Evolutionary conservation across 371 early-diverging fungal genomes (phyloP).

Genomic region (Mucor mucedo): DNA sequence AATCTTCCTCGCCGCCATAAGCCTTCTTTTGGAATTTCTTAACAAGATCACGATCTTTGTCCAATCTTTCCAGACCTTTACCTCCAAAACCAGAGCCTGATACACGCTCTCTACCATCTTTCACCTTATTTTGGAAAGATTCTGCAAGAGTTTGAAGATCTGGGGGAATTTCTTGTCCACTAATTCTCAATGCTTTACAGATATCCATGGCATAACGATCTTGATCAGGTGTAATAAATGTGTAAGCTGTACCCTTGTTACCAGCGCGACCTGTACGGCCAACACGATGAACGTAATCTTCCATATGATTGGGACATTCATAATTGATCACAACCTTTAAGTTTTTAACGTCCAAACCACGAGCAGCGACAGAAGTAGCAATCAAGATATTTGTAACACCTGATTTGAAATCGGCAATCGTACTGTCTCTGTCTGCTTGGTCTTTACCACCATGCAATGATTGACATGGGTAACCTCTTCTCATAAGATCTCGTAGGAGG

Average conservation of each 20-base stretch:
- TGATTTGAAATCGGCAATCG: slow-evolving; percentile 91
- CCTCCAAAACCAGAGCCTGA: slow-evolving; percentile 95
- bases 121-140: slow-evolving; percentile 86
- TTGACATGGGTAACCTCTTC: slow-evolving; percentile 90
- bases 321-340: slow-evolving; percentile 97
- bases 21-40: slow-evolving; percentile 91
- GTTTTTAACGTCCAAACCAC: slow-evolving; percentile 98
- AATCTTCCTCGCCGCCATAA: slow-evolving; percentile 76
- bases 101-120: slow-evolving; percentile 83
- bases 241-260: slow-evolving; percentile 95
- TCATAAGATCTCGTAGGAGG: slow-evolving; percentile 82
- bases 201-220: slow-evolving; percentile 94
- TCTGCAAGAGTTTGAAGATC: slow-evolving; percentile 83
- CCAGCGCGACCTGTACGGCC: slow-evolving; percentile 99
- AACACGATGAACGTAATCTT: slow-evolving; percentile 98
- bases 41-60: slow-evolving; percentile 89
- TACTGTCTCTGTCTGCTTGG: slow-evolving; percentile 94
- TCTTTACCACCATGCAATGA: slow-evolving; percentile 98
- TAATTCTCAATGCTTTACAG: slow-evolving; percentile 85
- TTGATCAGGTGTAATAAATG: slow-evolving; percentile 94
- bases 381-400: slow-evolving; percentile 90
- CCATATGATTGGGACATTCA: slow-evolving; percentile 98
- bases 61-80: slow-evolving; percentile 94
- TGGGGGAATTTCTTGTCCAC: slow-evolving; percentile 74
- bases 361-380: slow-evolving; percentile 99